Base-by-base conservation (phyloP, 2,329 filamentous ascomycete species). In the Thermochaetoides dissita region DNA sequence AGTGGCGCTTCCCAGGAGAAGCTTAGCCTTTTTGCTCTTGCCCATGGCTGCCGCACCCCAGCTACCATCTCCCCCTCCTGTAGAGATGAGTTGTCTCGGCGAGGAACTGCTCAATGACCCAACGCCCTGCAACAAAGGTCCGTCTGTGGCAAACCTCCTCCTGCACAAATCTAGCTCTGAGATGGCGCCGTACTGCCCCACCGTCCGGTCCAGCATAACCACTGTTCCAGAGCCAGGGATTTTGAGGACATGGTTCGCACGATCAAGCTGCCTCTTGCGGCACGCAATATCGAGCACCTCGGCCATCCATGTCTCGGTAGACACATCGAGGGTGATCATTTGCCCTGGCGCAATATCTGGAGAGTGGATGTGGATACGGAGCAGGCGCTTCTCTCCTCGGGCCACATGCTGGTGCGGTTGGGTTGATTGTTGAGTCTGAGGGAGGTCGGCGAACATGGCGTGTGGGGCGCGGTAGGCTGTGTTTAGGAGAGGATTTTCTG, bases 211-310 rank as follows among this genome's bases (percentile, higher is more conserved):
- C 8, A 82, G 69, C 42, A 84, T 75, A 30, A 84, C 83, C 9
- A 88, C 75, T 1, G 79, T 82, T 10, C 81, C 81, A 2, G 81
- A 84, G 10, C 77, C 76, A 0, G 79, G 78, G 8, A 89, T 71
- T 59, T 85, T 87, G 48, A 93, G 71, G 6, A 89, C 80, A 57
- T 86, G 84, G 43, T 80, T 76, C 11, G 72, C 81, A 63, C 87
- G 86, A 57, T 91, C 85, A 0, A 91, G 66, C 44, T 84, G 77
- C 36, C 86, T 71, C 59, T 84, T 84, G 35, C 79, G 74, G 58
- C 84, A 91, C 2, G 84, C 79, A 49, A 78, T 69, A 55, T 89
- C 84, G 40, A 89, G 76, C 29, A 91, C 76, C 58, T 91, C 84
- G 36, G 81, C 83, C 36, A 91, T 74, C 57, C 88, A 91, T 30